Conservation (phyloP, 2,329 filamentous ascomycete species). For the Pezicula neosporulosa region DNA sequence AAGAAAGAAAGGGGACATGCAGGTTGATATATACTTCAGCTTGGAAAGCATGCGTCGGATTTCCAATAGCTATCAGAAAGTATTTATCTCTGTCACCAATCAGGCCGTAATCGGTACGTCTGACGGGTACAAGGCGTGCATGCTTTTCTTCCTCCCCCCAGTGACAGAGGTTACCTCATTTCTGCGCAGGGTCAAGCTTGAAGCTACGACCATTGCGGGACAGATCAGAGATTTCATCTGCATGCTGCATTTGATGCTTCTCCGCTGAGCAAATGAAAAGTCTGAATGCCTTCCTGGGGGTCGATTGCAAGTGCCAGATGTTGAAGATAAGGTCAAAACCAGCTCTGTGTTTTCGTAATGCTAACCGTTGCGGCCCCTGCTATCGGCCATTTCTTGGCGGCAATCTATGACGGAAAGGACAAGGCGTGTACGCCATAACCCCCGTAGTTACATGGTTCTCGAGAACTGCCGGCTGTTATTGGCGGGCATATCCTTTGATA, state of each 20-base stretch:
- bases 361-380: slow-evolving; percentile 6
- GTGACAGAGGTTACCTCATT: too few species aligned
- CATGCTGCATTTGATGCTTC: neutral
- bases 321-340: slow-evolving; percentile 6
- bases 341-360: slow-evolving; percentile 9
- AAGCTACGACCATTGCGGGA: too few species aligned
- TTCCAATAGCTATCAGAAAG: too few species aligned
- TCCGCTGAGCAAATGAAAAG: neutral
- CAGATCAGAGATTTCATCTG: too few species aligned
- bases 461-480: slow-evolving; percentile 3
- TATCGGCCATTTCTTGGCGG: slow-evolving; percentile 3
- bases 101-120: too few species aligned
- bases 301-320: neutral
- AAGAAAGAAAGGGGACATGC: slow-evolving; percentile 1
- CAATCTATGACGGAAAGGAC: slow-evolving; percentile 2
- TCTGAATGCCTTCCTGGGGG: neutral
- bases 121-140: too few species aligned
- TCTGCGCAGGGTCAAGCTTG: too few species aligned
- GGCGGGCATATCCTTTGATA: neutral
- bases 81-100: too few species aligned
- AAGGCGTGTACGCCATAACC: too few species aligned
- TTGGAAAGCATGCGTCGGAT: too few species aligned
- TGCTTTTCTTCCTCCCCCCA: too few species aligned
- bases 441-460: slow-evolving; percentile 1
- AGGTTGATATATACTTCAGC: neutral